These are phyloP conservation scores for Boletus nobilissimus DNA, from an alignment of 1,284 basidiomycete species.

Conservation along the genomic window DNA sequence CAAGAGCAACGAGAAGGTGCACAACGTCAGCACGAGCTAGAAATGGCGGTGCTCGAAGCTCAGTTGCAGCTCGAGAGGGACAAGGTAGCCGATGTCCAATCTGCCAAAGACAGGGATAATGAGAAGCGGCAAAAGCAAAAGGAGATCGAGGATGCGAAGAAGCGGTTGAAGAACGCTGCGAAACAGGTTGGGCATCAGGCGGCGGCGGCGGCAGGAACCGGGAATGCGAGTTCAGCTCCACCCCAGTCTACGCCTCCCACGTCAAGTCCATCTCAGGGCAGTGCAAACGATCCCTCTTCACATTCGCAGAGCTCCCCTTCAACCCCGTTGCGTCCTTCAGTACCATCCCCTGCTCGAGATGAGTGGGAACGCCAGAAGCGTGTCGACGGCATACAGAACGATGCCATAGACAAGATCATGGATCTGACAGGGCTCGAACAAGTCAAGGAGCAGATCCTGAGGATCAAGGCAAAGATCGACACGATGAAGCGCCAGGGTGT, in stretches of 20 bases:
- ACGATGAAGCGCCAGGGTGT: conserved; percentile 55
- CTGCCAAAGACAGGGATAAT: conserved; percentile 41
- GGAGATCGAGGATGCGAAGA: conserved; percentile 45
- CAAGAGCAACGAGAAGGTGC: conserved; percentile 48
- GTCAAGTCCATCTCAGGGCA: conserved; percentile 14
- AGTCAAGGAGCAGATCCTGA: conserved; percentile 61
- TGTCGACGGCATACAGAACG: conserved; percentile 56
- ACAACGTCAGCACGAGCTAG: conserved; percentile 43
- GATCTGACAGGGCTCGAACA: conserved; percentile 65
- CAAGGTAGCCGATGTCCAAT: conserved; percentile 39
- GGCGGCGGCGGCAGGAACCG: background rate
- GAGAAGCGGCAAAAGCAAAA: conserved; percentile 44
- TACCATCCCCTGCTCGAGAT: conserved; percentile 47
- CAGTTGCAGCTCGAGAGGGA: conserved; percentile 40
- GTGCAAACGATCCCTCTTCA: background rate
- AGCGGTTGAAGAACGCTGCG: conserved; percentile 26
- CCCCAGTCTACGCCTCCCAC: conserved; percentile 20
- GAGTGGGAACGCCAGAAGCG: conserved; percentile 62
- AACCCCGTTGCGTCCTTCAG: conserved; percentile 25
- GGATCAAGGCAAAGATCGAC: conserved; percentile 63
- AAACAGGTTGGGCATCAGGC: conserved; percentile 18
- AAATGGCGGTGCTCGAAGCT: conserved; percentile 47
- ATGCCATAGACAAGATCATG: conserved; percentile 63
- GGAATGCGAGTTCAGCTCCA: conserved; percentile 1
- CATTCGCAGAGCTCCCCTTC: conserved; percentile 8